Percentiles rank a stretch among this genome's conserved stretches.
Evolutionary conservation across 2,329 filamentous ascomycete species (phyloP).

Genomic region (Fusarium paranaense): DNA sequence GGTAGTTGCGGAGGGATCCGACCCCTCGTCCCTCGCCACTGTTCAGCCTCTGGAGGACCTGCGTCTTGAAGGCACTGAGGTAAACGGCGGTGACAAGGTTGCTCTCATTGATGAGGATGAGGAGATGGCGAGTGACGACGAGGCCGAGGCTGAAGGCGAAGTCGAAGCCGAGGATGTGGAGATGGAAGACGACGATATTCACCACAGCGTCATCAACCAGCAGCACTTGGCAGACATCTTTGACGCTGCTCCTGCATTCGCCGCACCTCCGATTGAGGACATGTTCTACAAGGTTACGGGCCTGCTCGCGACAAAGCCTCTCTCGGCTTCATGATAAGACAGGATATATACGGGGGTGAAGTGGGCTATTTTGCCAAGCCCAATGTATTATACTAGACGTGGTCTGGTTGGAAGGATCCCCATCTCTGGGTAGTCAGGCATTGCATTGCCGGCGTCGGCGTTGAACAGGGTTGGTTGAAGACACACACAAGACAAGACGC

Average conservation of each 20-base stretch:
- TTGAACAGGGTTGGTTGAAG: slow-evolving; percentile 28
- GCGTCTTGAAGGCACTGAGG: slow-evolving; percentile 56
- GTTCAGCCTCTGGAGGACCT: slow-evolving; percentile 68
- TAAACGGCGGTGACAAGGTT: slow-evolving; percentile 42
- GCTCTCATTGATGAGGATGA: slow-evolving; percentile 54
- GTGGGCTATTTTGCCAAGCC: slow-evolving; percentile 11
- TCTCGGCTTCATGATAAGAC: slow-evolving; percentile 43
- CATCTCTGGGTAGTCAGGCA: slow-evolving; percentile 15
- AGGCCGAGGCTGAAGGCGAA: slow-evolving; percentile 50
- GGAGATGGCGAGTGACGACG: slow-evolving; percentile 57
- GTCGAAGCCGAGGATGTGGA: slow-evolving; percentile 59
- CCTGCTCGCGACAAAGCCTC: slow-evolving; percentile 67
- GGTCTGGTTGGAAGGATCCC: slow-evolving; percentile 21
- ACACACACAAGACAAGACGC: background rate
- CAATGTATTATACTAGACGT: slow-evolving; percentile 35
- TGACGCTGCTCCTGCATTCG: slow-evolving; percentile 75
- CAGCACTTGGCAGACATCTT: slow-evolving; percentile 78
- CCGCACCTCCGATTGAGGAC: slow-evolving; percentile 78
- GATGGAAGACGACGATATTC: slow-evolving; percentile 60
- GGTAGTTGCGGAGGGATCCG: slow-evolving; percentile 69
- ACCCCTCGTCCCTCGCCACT: slow-evolving; percentile 63
- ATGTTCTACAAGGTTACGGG: slow-evolving; percentile 79
- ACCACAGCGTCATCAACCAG: slow-evolving; percentile 71
- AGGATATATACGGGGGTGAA: slow-evolving; percentile 26
- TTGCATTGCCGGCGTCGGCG: slow-evolving; percentile 24